These are phyloP conservation scores for Corylus americana DNA, from an alignment of 306 rosid species.

Conservation along the genomic window DNA sequence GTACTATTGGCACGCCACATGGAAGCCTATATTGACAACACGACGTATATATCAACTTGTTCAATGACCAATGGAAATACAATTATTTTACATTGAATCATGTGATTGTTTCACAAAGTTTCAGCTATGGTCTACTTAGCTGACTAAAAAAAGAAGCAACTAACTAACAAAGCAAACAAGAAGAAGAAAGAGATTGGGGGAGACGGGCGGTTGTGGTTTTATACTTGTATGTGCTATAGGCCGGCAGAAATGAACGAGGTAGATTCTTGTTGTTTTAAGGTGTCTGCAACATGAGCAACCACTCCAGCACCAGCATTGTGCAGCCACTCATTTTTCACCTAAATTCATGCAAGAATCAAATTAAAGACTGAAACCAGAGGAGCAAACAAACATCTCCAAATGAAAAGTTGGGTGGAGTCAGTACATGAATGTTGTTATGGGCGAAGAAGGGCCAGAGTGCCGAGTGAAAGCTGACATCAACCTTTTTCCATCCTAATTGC, in stretches of 20 bases:
- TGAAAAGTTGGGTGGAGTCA: not conserved
- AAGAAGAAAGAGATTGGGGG: not conserved
- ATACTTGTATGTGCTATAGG: slow-evolving; percentile 45
- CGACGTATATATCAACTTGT: not conserved
- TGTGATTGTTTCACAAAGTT: slow-evolving; percentile 15
- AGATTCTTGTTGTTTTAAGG: slow-evolving; percentile 75
- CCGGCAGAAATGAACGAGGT: slow-evolving; percentile 55
- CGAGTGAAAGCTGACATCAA: slow-evolving; percentile 92
- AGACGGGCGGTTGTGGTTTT: slow-evolving; percentile 8
- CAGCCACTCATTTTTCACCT: slow-evolving; percentile 95
- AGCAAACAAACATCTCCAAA: slow-evolving; percentile 20
- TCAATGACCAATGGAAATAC: slow-evolving; percentile 1
- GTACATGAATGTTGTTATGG: slow-evolving; percentile 96
- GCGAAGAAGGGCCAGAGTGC: slow-evolving; percentile 91
- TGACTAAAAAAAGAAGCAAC: not conserved
- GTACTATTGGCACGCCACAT: not conserved
- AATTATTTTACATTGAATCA: not conserved
- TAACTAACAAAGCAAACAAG: not conserved
- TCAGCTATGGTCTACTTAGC: slow-evolving; percentile 21
- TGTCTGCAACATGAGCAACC: slow-evolving; percentile 88
- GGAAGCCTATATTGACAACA: not conserved
- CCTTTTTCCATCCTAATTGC: slow-evolving; percentile 87
- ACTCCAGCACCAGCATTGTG: slow-evolving; percentile 93
- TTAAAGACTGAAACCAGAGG: slow-evolving; percentile 17
- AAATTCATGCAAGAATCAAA: slow-evolving; percentile 29